Evolutionary conservation across 169 alveolate species (phyloP), one percentile per base, ranked within the genome.

Genomic region (Neospora caninum): DNA sequence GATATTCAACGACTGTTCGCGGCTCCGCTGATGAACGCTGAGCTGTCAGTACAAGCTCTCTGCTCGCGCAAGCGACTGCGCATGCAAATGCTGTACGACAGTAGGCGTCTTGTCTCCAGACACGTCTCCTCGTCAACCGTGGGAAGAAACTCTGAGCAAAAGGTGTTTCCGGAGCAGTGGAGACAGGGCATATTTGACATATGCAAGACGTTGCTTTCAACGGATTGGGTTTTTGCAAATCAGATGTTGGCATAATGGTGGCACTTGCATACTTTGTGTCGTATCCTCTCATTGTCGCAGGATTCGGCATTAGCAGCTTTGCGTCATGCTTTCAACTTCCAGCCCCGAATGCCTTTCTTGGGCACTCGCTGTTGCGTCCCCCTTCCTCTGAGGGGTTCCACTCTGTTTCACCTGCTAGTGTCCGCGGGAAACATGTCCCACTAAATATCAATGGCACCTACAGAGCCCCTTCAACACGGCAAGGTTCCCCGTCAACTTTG

Each of bases 291-390:
- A 38, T 78, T n/a, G 45, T 38, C 39, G 86, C 20, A 78, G 86
- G 86, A 78, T n/a, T 38, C 45, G 86, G 39, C 31, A 36, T 78
- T 43, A 78, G 86, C 86, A 78, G 29, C 31, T 20, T 78, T 18
- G 86, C 39, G 10, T n/a, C 86, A 78, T 78, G 49, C 27, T 78
- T 78, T 78, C 86, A 78, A n/a, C 86, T 78, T 36, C 86, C 86
- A 78, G 86, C 86, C 86, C 86, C 86, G 31, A 78, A 78, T 78
- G 86, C 86, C 27, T 78, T 78, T 38, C 45, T 78, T 36, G 45
- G 86, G 45, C 86, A 78, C 42, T 20, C 39, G n/a, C 86, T 38
- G 45, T 78, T 78, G n/a, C 86, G 86, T 78, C 31, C 39, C 86
- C 49, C 86, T 0, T 78, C 86, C 20, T 20, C 86, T 20, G 73